These are phyloP conservation scores for Coniochaeta sp. DNA, from an alignment of 2,329 filamentous ascomycete genomes.

Conservation along the genomic window DNA sequence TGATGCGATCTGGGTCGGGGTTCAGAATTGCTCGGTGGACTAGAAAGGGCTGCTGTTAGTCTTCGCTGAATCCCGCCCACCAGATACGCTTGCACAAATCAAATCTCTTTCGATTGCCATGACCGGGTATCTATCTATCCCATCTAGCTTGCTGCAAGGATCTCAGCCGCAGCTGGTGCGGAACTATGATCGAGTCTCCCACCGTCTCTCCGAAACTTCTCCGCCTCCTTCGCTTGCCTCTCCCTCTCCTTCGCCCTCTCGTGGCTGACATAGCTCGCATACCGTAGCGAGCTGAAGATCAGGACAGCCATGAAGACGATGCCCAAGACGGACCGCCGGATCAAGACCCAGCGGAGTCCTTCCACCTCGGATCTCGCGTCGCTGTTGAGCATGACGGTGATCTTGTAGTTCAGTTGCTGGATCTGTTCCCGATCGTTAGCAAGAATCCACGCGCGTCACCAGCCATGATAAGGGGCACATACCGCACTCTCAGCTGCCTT, in stretches of 20 bases:
- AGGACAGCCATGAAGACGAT: slow-evolving; percentile 59
- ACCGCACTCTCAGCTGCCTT: slow-evolving; percentile 74
- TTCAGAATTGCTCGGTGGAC: no score
- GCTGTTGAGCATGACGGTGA: slow-evolving; percentile 81
- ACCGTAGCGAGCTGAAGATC: slow-evolving; percentile 51
- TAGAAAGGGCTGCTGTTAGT: no score
- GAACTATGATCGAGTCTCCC: slow-evolving; percentile 38
- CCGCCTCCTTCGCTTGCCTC: slow-evolving; percentile 22
- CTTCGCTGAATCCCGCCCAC: no score
- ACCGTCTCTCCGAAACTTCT: slow-evolving; percentile 32
- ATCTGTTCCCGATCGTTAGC: slow-evolving; percentile 41
- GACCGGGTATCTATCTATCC: neutral
- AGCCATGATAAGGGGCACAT: slow-evolving; percentile 19
- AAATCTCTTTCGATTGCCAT: neutral
- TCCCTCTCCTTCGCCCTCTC: slow-evolving; percentile 40
- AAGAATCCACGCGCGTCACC: neutral
- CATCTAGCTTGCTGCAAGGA: slow-evolving; percentile 45
- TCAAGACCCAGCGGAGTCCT: slow-evolving; percentile 78
- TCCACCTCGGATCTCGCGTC: slow-evolving; percentile 91
- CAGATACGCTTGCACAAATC: neutral
- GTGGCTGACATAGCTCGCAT: slow-evolving; percentile 48
- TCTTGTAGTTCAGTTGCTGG: slow-evolving; percentile 94
- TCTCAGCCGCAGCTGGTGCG: slow-evolving; percentile 46
- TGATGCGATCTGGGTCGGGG: no score
- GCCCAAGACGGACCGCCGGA: slow-evolving; percentile 54